A percentile compares a stretch with the other conserved stretches of the same genome.
These are phyloP conservation scores for Clausena lansium DNA, from an alignment of 345 rosid genomes.

Conservation along the genomic window DNA sequence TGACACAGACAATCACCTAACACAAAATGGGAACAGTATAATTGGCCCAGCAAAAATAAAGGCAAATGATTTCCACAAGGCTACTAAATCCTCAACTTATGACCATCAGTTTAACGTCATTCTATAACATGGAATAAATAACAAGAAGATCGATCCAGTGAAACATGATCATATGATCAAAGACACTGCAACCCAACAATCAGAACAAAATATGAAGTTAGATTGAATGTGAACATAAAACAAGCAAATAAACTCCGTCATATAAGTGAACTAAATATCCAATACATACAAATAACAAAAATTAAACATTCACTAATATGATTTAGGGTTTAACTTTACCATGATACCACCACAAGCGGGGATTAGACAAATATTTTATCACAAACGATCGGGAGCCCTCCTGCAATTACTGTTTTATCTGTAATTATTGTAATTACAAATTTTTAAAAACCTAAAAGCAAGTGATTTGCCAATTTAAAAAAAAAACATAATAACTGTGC, in stretches of 20 bases:
- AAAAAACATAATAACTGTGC: background rate
- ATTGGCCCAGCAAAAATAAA: background rate
- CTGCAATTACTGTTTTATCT: slow-evolving; percentile 10
- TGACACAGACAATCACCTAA: background rate
- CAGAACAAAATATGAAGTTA: background rate
- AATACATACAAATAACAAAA: background rate
- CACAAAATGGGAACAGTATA: background rate
- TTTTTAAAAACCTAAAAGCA: no score
- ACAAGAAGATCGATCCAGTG: background rate
- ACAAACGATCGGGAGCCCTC: background rate
- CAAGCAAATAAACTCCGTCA: background rate
- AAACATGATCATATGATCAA: background rate
- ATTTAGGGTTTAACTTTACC: slow-evolving; percentile 3
- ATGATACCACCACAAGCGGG: background rate
- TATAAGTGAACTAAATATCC: background rate
- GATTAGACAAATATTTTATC: background rate
- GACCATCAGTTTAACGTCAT: background rate
- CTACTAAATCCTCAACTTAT: no score
- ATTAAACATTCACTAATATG: background rate
- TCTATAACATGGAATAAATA: background rate
- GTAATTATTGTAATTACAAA: background rate
- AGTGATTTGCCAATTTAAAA: no score
- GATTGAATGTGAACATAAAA: background rate
- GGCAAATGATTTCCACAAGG: background rate
- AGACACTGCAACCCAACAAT: no score